Base-by-base conservation (phyloP, 352 stramenopile species). In the Pythium folliculosum region DNA sequence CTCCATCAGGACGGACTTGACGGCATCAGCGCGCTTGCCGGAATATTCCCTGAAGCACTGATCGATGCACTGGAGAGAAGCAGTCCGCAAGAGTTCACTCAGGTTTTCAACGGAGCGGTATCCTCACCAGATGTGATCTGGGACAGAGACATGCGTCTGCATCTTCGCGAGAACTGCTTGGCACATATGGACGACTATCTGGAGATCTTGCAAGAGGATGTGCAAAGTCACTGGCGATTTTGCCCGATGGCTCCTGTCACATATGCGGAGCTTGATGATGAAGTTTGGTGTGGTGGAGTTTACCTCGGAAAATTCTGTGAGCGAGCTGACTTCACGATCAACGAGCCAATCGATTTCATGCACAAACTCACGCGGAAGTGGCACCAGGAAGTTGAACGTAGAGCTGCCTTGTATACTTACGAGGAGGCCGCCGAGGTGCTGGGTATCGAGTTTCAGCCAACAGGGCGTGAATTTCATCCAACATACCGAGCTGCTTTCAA, bases 241-340 rank as follows among this genome's bases (percentile, higher is more conserved):
- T 95, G 82, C 44, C 89, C 91, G 2, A 98, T 98, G 76, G 94
- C 95, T 25, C 89, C 88, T 17, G 78, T 98, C 51, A 70, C 82
- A 0, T 99, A 97, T 69, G 77, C 82, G 3, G 82, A 97, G 23
- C 80, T 99, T 0, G 75, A 92, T 21, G 69, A 94, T 56, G 96
- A 98, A 72, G 63, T 98, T 4, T 98, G 94, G 80, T 98, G 94
- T 69, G 84, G 95, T 69, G 96, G 95, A 37, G 94, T 98, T 59
- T 98, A 98, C 58, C 71, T 99, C 35, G 72, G 78, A 25, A 95
- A 97, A 49, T 89, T 98, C n/a, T 98, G 92, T 65, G 84, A 97
- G 54, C 71, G 90, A 51, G 63, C 86, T 19, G 80, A 92, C 17
- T 97, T 88, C 68, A 57, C 67, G 40, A 92, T 99, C 54, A 73